These are phyloP conservation scores for Phytophthora litchii DNA, from an alignment of 352 stramenopile species.

Conservation along the genomic window DNA sequence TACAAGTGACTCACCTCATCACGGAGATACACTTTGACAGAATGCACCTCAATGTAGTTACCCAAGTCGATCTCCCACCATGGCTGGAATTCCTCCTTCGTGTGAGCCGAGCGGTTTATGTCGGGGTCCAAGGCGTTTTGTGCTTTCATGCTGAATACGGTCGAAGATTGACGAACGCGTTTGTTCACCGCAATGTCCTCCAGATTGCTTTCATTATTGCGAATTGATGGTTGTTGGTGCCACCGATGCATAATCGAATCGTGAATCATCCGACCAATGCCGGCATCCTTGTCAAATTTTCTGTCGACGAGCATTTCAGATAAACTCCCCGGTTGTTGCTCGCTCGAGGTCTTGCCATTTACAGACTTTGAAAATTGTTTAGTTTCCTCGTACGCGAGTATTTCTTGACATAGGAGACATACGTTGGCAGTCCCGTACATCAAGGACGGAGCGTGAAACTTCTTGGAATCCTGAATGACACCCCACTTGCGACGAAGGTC, in stretches of 20 bases:
- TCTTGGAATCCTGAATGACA: constrained; percentile 50
- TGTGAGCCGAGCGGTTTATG: constrained; percentile 41
- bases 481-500: constrained; percentile 54
- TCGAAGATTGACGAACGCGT: constrained; percentile 53
- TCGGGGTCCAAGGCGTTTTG: constrained; percentile 42
- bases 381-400: constrained; percentile 42
- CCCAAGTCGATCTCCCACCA: constrained; percentile 65
- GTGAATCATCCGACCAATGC: constrained; percentile 43
- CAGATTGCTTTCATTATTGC: constrained; percentile 18
- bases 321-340: background rate
- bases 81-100: constrained; percentile 54
- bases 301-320: background rate
- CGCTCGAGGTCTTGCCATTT: background rate
- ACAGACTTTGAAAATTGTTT: background rate
- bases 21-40: constrained; percentile 50
- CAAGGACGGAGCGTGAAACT: constrained; percentile 40
- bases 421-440: constrained; percentile 49
- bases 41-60: constrained; percentile 58
- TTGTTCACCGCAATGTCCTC: constrained; percentile 49
- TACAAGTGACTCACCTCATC: constrained; percentile 47
- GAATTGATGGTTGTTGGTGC: constrained; percentile 28
- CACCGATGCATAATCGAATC: constrained; percentile 42
- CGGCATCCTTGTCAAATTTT: constrained; percentile 9
- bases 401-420: constrained; percentile 53
- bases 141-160: constrained; percentile 42